These are phyloP conservation scores for Eleusine indica DNA, from an alignment of 176 grass and related monocot species.

Conservation along the genomic window DNA sequence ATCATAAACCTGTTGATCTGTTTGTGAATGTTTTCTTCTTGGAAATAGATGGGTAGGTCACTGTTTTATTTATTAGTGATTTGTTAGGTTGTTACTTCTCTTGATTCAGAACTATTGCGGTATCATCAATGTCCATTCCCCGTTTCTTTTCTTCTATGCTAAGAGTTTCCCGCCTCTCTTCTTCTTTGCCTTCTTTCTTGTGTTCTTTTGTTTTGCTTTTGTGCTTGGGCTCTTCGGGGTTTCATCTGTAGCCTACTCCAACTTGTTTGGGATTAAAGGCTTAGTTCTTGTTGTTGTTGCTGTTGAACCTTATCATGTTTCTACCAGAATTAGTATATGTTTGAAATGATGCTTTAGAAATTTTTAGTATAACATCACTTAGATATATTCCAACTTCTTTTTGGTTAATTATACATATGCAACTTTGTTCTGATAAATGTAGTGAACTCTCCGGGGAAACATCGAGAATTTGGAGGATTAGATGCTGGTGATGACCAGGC, in stretches of 20 bases:
- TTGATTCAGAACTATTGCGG: slow-evolving; percentile 10
- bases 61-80: slow-evolving; percentile 11
- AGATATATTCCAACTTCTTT: slow-evolving; percentile 28
- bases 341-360: neutral
- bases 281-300: too few species aligned
- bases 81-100: slow-evolving; percentile 1
- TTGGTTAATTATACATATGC: slow-evolving; percentile 25
- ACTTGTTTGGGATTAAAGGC: too few species aligned
- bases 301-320: slow-evolving; percentile 10
- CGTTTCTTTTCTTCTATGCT: slow-evolving; percentile 15
- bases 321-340: neutral
- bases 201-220: too few species aligned
- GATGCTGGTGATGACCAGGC: slow-evolving; percentile 95
- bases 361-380: slow-evolving; percentile 19
- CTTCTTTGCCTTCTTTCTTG: too few species aligned
- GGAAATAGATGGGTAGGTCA: neutral
- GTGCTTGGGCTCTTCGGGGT: too few species aligned
- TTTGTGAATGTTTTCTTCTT: slow-evolving; percentile 11
- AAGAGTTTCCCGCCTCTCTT: neutral
- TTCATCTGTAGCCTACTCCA: too few species aligned
- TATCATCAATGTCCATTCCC: neutral
- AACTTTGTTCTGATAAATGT: slow-evolving; percentile 39
- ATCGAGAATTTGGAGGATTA: slow-evolving; percentile 93
- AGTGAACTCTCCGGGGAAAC: slow-evolving; percentile 81
- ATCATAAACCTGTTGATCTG: slow-evolving; percentile 16